Base-by-base conservation (phyloP, 1,139 yeast species). In the Suhomyces coccinellae region DNA sequence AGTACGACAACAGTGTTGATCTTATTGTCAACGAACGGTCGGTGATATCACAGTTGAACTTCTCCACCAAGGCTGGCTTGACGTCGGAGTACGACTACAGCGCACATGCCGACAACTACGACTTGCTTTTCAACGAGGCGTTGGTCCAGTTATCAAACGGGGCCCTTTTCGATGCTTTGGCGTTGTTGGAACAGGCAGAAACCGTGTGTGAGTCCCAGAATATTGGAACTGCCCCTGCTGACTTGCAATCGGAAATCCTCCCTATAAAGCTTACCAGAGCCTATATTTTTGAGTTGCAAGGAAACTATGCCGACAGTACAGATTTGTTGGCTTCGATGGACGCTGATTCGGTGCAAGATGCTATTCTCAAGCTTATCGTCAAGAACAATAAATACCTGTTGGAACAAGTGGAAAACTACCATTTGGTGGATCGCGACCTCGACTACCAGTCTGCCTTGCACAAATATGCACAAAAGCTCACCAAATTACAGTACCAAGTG, bases 181-280 rank as follows among this genome's bases (percentile, higher is more conserved):
- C 63, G 8, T 56, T 75, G 31, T 71, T 89, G 44, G 64, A 76
- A 28, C 64, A 67, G 45, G 88, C 96, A 1, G 66, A 75, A 41
- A 57, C 65, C 5, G 66, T 73, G 36, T 66, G 81, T 42, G 46
- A 46, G 38, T 46, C 64, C 6, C 73, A 71, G 30, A 77, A 77
- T 40, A 73, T 71, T 33, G 62, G 64, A 8, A 61, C 59, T 28
- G 67, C 74, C 34, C 73, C 70, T 33, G 71, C 67, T 4, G 79
- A 74, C 39, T 63, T 69, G 52, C 56, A 66, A 13, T 54, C 65
- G 28, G 88, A 83, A 59, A 58, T 82, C 24, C 72, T 77, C 13
- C 91, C 95, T 15, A 85, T 87, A 33, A 60, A 76, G 47, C 65
- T 88, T 36, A 95, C 91, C 57, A 77, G 78, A 26, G 85, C 96